phyloP scores from a whole-genome alignment of 305 asterid genomes.

The Caryopteris hybrid region DNA sequence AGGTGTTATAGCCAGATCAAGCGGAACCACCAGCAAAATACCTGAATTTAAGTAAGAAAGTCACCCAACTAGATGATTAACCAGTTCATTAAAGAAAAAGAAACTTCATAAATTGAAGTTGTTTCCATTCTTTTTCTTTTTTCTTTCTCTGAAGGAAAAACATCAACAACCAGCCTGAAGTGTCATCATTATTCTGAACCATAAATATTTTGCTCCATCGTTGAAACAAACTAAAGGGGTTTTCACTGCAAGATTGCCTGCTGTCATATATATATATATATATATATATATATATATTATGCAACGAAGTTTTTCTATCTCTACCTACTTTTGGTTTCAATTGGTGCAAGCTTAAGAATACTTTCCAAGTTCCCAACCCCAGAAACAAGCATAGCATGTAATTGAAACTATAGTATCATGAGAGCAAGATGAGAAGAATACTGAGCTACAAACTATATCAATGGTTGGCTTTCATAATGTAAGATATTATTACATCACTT shows the following conservation, averaged over 20 bases:
- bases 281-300: too few species aligned
- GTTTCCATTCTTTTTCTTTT: neutral
- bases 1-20: conserved; percentile 81
- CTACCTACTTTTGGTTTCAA: neutral
- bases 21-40: conserved; percentile 67
- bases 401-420: neutral
- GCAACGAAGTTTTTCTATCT: neutral
- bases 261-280: neutral
- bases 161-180: neutral
- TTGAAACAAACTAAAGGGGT: neutral
- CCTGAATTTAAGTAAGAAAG: conserved; percentile 29
- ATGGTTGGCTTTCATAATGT: neutral
- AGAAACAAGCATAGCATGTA: neutral
- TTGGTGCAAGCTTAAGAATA: neutral
- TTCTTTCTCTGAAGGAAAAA: neutral
- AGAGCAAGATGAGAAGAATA: neutral
- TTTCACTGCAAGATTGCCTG: neutral
- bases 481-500: neutral
- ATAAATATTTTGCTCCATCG: neutral
- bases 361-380: neutral
- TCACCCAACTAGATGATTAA: conserved; percentile 6
- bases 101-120: neutral
- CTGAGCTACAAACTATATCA: neutral
- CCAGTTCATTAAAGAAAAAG: neutral
- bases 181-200: neutral